Base-by-base conservation (phyloP, 1,284 basidiomycete species). In the Exsudoporus floridanus region DNA sequence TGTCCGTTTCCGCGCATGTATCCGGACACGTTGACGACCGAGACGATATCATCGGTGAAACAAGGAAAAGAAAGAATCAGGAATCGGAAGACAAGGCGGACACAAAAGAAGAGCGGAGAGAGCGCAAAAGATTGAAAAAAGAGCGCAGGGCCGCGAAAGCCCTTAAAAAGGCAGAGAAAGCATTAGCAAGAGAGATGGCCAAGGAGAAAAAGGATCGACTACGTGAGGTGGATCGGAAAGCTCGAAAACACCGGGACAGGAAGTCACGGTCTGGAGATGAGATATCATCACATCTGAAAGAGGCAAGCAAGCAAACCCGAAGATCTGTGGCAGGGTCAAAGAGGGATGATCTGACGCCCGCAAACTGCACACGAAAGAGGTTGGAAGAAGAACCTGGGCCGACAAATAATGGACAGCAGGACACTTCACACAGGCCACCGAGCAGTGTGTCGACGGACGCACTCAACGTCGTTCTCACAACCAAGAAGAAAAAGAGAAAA, bases 41-140 rank as follows among this genome's bases (percentile, higher is more conserved):
- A 25, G 36, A 34, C 14, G 12, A 10, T 4, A 5, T 19, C 5
- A 16, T 31, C 6, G 38, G 36, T 21, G 50, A 50, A 27, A 27
- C 25, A 0, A 40, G 23, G n/a, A 45, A 46, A 13, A 27, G 3
- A 1, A 56, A 51, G 46, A 67, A 57, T 25, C 53, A 53, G 31
- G 64, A 49, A 23, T 36, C 14, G 18, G 40, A 49, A 10, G 52
- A 46, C 5, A 44, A 18, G 13, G 16, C 18, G 5, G 55, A 55
- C 46, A 59, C 62, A 1, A 56, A 41, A 37, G 67, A 64, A 53
- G 59, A 65, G 53, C 63, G 63, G 55, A 62, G 59, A 56, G 58
- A 61, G 49, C 55, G 55, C 37, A 68, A 56, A 40, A 52, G 57
- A 40, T 23, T 58, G 38, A 69, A 62, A 50, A 59, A 44, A 39